A percentile compares a stretch with the other conserved stretches of the same genome.
phyloP scores from a whole-genome alignment of 805 yeast species.

The Wickerhamiella spandovensis region DNA sequence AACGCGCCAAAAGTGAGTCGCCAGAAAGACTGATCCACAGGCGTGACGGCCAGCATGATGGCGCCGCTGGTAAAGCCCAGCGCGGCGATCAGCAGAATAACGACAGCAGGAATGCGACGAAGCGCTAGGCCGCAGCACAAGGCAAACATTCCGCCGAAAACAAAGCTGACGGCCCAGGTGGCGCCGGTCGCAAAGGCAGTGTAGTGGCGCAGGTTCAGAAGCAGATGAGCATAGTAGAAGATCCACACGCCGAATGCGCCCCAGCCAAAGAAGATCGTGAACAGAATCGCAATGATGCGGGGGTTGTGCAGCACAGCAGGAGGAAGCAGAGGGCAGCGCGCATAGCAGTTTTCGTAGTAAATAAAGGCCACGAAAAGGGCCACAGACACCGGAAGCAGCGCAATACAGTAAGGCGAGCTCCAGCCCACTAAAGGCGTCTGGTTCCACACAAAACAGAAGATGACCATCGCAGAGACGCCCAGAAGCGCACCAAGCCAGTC shows the following conservation, averaged over 20 bases:
- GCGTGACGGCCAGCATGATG: constrained; percentile 21
- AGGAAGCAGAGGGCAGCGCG: constrained; percentile 50
- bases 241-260: constrained; percentile 65
- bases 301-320: constrained; percentile 27
- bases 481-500: constrained; percentile 44
- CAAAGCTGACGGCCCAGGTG: constrained; percentile 32
- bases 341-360: constrained; percentile 31
- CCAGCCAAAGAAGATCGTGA: constrained; percentile 54
- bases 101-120: constrained; percentile 35
- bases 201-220: constrained; percentile 37
- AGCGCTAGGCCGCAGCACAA: constrained; percentile 37
- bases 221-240: constrained; percentile 43
- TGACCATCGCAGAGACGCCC: constrained; percentile 47
- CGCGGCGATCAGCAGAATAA: constrained; percentile 38
- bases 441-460: constrained; percentile 58
- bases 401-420: constrained; percentile 41
- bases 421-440: constrained; percentile 68
- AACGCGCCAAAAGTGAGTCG: constrained; percentile 42
- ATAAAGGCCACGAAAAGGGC: constrained; percentile 30
- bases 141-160: constrained; percentile 49
- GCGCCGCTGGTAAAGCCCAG: constrained; percentile 33
- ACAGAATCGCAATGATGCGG: constrained; percentile 32
- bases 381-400: constrained; percentile 45
- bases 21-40: constrained; percentile 49
- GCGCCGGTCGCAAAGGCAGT: constrained; percentile 35